Evolutionary conservation across 768 basidiomycete genomes (phyloP).

Genomic region (Psilocybe sp.): DNA sequence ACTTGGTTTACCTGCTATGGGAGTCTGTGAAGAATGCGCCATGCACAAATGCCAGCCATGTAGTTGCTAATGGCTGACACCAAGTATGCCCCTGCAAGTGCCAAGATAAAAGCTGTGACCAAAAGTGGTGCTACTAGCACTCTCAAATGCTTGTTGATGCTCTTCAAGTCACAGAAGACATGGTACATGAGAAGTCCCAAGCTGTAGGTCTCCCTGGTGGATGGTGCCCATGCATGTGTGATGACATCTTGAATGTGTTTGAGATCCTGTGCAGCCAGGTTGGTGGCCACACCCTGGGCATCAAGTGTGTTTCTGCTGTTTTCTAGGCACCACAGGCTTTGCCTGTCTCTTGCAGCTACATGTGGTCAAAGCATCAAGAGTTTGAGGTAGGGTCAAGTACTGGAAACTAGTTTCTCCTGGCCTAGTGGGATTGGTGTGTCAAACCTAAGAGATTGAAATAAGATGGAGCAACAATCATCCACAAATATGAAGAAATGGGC

Average conservation of each 20-base stretch:
- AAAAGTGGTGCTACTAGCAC: conserved; percentile 23
- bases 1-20: conserved; percentile 24
- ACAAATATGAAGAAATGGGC: too few relatives aligned
- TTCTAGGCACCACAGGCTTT: too few relatives aligned
- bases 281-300: too few relatives aligned
- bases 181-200: conserved; percentile 36
- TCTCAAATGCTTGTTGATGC: conserved; percentile 27
- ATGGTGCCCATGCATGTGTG: conserved; percentile 21
- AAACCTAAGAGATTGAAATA: too few relatives aligned
- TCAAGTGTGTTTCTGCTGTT: too few relatives aligned
- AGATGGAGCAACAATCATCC: too few relatives aligned
- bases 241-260: conserved; percentile 22
- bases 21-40: conserved; percentile 42
- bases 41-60: conserved; percentile 36
- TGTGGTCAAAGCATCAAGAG: too few relatives aligned
- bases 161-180: conserved; percentile 31
- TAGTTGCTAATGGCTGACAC: conserved; percentile 33
- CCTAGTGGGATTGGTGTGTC: too few relatives aligned
- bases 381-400: too few relatives aligned
- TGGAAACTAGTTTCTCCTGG: too few relatives aligned
- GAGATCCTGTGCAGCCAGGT: too few relatives aligned
- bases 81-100: conserved; percentile 29
- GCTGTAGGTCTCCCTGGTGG: conserved; percentile 33
- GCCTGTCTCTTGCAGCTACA: too few relatives aligned
- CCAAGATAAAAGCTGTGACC: conserved; percentile 26